These are phyloP conservation scores for Begonia fuchsioides DNA, from an alignment of 306 rosid genomes.

Conservation along the genomic window DNA sequence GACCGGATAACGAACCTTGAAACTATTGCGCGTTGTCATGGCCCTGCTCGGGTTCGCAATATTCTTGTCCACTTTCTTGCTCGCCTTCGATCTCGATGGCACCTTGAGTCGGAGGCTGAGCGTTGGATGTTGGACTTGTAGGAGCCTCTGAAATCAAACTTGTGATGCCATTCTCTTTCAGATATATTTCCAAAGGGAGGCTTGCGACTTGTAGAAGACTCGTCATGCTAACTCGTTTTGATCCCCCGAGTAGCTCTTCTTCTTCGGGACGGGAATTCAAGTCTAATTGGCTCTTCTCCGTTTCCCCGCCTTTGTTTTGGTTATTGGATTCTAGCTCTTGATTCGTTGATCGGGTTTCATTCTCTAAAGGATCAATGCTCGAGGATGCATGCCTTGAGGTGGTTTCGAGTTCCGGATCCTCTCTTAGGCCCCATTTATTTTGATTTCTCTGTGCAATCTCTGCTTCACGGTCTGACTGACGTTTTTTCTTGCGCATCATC, in stretches of 20 bases:
- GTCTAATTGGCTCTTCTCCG: slow-evolving; percentile 58
- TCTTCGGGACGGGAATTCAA: slow-evolving; percentile 72
- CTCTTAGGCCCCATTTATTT: slow-evolving; percentile 40
- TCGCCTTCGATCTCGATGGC: slow-evolving; percentile 55
- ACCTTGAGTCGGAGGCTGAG: slow-evolving; percentile 25
- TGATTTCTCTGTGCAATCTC: slow-evolving; percentile 80
- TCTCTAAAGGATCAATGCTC: slow-evolving; percentile 44
- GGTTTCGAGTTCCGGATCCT: slow-evolving; percentile 70
- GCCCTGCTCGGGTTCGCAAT: slow-evolving; percentile 42
- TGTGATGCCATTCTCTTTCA: slow-evolving; percentile 78
- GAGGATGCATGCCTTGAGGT: slow-evolving; percentile 44
- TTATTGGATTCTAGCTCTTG: slow-evolving; percentile 45
- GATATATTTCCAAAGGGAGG: slow-evolving; percentile 65
- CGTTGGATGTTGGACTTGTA: slow-evolving; percentile 44
- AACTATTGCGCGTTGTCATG: slow-evolving; percentile 11
- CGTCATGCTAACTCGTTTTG: slow-evolving; percentile 49
- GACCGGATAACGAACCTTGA: no score
- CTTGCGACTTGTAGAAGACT: slow-evolving; percentile 73
- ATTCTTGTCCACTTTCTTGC: slow-evolving; percentile 44
- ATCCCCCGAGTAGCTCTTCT: slow-evolving; percentile 30
- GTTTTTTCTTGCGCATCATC: slow-evolving; percentile 92
- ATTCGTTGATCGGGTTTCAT: slow-evolving; percentile 37
- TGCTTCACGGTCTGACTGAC: slow-evolving; percentile 96
- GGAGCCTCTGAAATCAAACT: slow-evolving; percentile 69
- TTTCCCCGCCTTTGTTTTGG: slow-evolving; percentile 45